Conservation (phyloP, 164 flowering plant genomes). For the Tinospora cordifolia region DNA sequence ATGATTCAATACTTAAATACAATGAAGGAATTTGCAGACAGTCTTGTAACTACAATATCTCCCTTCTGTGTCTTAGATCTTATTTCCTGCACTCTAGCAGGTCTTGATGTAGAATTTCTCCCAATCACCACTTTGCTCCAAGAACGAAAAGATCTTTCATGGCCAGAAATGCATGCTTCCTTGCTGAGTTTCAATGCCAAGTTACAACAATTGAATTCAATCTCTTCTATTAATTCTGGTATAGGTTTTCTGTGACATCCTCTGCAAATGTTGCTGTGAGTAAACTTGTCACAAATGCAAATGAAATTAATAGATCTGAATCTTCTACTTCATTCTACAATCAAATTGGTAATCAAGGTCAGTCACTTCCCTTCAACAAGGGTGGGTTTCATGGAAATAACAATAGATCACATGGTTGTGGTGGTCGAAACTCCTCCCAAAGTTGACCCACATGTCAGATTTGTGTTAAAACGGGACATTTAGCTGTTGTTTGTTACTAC, state of each 20-base stretch:
- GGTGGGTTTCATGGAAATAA: too few relatives aligned
- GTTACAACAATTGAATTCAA: not conserved
- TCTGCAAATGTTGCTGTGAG: not conserved
- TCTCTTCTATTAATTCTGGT: too few relatives aligned
- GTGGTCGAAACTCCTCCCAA: too few relatives aligned
- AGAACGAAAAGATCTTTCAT: not conserved
- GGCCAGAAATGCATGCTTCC: not conserved
- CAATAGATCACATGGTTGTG: too few relatives aligned
- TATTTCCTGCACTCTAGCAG: not conserved
- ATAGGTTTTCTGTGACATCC: not conserved
- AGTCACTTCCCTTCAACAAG: too few relatives aligned
- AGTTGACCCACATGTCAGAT: too few relatives aligned
- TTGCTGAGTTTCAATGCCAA: not conserved
- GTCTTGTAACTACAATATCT: not conserved
- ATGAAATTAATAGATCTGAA: not conserved
- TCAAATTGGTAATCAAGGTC: not conserved
- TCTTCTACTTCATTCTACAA: too few relatives aligned
- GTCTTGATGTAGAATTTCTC: not conserved
- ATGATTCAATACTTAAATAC: too few relatives aligned
- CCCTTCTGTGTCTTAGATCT: not conserved
- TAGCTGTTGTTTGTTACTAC: not conserved
- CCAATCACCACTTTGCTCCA: not conserved
- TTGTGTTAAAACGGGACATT: not conserved
- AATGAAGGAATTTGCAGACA: too few relatives aligned
- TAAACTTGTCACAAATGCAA: not conserved